Percentiles rank a stretch among this genome's conserved stretches.
phyloP scores from a whole-genome alignment of 768 basidiomycete genomes.

The Scleroderma bovista region DNA sequence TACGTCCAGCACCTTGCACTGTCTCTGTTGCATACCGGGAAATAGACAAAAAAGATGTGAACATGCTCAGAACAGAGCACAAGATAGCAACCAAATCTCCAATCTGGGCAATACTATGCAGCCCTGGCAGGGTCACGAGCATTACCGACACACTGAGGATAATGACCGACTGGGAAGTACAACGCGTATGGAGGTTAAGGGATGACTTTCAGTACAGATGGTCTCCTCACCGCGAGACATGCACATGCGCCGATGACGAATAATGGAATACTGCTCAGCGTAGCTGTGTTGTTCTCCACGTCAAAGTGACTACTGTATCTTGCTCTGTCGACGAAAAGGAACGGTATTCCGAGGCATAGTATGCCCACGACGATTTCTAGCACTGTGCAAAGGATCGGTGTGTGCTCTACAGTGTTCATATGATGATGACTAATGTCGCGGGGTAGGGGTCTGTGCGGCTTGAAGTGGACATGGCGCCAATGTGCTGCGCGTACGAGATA shows the following conservation, averaged over 20 bases:
- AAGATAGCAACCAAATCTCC: conserved; percentile 57
- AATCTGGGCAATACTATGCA: conserved; percentile 53
- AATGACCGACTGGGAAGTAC: not conserved
- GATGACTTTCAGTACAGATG: conserved; percentile 26
- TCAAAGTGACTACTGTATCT: conserved; percentile 34
- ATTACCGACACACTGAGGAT: too few species aligned
- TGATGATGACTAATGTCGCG: too few species aligned
- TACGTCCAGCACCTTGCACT: conserved; percentile 38
- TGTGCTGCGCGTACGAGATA: conserved; percentile 37
- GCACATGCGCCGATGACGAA: too few species aligned
- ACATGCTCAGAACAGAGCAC: conserved; percentile 58
- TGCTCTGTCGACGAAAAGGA: conserved; percentile 54
- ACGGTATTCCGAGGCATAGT: conserved; percentile 75
- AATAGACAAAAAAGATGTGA: conserved; percentile 56
- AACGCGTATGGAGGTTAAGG: too few species aligned
- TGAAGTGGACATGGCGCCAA: conserved; percentile 69
- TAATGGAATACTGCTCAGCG: too few species aligned
- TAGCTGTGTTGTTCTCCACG: too few species aligned
- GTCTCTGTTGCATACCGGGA: conserved; percentile 58
- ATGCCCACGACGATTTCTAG: too few species aligned
- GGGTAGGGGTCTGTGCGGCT: conserved; percentile 65
- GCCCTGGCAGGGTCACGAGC: conserved; percentile 46
- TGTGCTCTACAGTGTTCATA: too few species aligned
- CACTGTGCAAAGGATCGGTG: too few species aligned
- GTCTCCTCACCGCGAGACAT: too few species aligned